Percentiles rank a stretch among this genome's conserved stretches.
These are phyloP conservation scores for Allium sativum DNA, from an alignment of 106 monocot species.

Conservation along the genomic window DNA sequence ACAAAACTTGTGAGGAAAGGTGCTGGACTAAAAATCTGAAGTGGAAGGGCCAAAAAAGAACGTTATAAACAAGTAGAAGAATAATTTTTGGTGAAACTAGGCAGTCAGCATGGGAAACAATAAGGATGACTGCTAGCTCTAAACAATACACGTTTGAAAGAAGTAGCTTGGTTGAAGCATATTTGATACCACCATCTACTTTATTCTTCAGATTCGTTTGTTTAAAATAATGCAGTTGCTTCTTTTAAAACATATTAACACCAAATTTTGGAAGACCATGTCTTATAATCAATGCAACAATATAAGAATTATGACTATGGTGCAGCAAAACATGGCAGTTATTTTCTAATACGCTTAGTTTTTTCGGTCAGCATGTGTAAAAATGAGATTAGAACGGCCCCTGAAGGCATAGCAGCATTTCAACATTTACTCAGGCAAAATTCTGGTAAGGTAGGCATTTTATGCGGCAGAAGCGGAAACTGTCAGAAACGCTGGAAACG, in stretches of 20 bases:
- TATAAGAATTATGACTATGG: conserved; percentile 21
- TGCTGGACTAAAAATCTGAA: no score
- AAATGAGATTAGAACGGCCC: conserved; percentile 34
- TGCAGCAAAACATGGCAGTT: conserved; percentile 52
- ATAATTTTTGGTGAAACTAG: no score
- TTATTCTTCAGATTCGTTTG: conserved; percentile 35
- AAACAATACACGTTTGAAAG: no score
- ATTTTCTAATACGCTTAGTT: conserved; percentile 49
- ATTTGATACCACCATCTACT: conserved; percentile 11
- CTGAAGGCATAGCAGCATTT: conserved; percentile 45
- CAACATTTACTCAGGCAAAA: conserved; percentile 39
- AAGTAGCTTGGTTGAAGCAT: no score
- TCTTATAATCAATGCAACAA: conserved; percentile 29
- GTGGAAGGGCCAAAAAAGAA: no score
- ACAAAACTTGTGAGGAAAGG: no score
- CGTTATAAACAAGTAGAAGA: no score
- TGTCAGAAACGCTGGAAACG: no score
- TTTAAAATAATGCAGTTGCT: conserved; percentile 49
- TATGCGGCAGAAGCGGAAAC: conserved; percentile 56
- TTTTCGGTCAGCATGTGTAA: conserved; percentile 22
- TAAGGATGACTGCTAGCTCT: conserved; percentile 7
- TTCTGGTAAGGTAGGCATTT: conserved; percentile 29
- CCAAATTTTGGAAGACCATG: conserved; percentile 35
- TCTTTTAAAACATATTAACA: conserved; percentile 59
- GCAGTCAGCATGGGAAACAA: no score